Base-by-base conservation (phyloP, 2,329 filamentous ascomycete genomes). In the Botrytis tulipae region DNA sequence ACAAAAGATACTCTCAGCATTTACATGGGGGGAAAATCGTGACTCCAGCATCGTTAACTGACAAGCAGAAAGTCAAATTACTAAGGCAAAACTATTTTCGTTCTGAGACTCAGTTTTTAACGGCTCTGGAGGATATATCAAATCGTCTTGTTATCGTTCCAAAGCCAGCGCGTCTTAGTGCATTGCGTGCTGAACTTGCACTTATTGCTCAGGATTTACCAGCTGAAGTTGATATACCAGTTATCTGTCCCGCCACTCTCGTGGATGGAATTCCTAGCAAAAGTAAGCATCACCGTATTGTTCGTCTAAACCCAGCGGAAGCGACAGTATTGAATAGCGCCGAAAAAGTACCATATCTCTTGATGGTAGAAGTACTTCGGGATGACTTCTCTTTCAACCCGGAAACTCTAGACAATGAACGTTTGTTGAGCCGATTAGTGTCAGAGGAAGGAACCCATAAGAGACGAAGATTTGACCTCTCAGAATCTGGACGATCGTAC, bases 331-430 rank as follows among this genome's bases (percentile, higher is more conserved):
- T 96, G 70, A 96, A 96, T 82, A 96, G 93, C 80, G 93, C 93
- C 7, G 93, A 96, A 81, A 92, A 94, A 80, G 93, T 96, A 62
- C 93, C 93, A 1, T 96, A 94, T 82, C 83, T 96, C 68, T 86
- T 96, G 42, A 95, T 96, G 92, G 89, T 95, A 3, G 93, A 96
- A 80, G 90, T 96, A 35, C 83, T 96, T 66, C 86, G 91, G 37
- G 93, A 95, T 76, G 93, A 96, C 79, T 95, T 96, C 79, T 91
- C 91, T 48, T 96, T 96, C 78, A 91, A 95, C 77, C 92, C 93
- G 0, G 89, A 92, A 46, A 91, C 90, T 0, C 85, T 87, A 42
- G 91, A 93, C 76, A 96, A 96, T 78, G 87, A 92, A 79, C 86
- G 88, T 70, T 83, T 96, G 35, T 82, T 92, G 48, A 82, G 84